Evolutionary conservation across 2,329 filamentous ascomycete genomes (phyloP), one percentile per base, ranked within the genome.

Genomic region (Corynespora cassiicola): DNA sequence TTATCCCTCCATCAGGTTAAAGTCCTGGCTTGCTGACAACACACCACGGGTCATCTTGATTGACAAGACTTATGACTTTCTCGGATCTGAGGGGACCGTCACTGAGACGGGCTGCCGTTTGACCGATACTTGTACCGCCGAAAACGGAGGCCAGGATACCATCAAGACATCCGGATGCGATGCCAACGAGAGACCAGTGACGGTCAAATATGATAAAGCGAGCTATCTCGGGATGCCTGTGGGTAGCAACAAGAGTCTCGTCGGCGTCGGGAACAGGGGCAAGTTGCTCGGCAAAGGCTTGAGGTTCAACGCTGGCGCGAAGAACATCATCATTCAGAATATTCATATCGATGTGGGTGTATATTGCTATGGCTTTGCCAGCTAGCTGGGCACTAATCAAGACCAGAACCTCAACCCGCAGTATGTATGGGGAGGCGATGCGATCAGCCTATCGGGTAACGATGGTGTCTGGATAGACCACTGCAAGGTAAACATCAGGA

Each of bases 91-190:
- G 26, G 58, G 58, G 16, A 49, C 39, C 3, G 39, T 36, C 6
- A 57, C 45, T 14, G 42, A 41, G 16, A 21, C 43, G 18, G 50
- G 48, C 35, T 52, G 57, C 44, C n/a, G n/a, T n/a, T n/a, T n/a
- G n/a, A 50, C 20, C 3, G 2, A 1, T 32, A 32, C 19, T 10
- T 7, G 2, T 32, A 21, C 18, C 12, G 44, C 43, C 23, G 50
- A 45, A 20, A 32, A 32, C 16, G 75, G 60, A n/a, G 79, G 81
- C 61, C 80, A 84, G 70, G 50, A 73, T 21, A 76, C 80, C 45
- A 80, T 84, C 56, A 79, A 84, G 69, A 64, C 76, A 61, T 25
- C 50, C 31, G 38, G 42, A 28, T 45, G 54, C 48, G 45, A 44
- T 16, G 49, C 45, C 21, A 56, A 35, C 41, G 43, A 36, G 17